These are phyloP conservation scores for Rusavskia elegans DNA, from an alignment of 495 filamentous ascomycete genomes.

Conservation along the genomic window DNA sequence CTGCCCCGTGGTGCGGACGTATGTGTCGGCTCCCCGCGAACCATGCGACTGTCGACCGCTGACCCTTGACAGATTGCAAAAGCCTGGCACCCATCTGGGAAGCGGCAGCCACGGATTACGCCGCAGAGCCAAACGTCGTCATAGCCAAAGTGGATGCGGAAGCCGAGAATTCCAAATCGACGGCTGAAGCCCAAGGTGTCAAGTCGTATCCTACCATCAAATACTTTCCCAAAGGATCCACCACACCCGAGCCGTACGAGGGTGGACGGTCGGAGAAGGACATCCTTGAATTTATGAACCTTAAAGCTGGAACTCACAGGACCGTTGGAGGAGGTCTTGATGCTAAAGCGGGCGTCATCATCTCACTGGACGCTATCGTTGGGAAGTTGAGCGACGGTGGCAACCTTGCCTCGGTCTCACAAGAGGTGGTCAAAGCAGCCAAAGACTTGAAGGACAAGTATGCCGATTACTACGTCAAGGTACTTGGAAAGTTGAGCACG, in stretches of 20 bases:
- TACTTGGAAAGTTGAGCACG: conserved; percentile 65
- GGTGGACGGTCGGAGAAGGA: conserved; percentile 65
- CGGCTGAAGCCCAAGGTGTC: conserved; percentile 62
- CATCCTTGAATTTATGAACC: conserved; percentile 71
- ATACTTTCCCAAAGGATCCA: conserved; percentile 87
- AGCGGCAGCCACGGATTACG: conserved; percentile 67
- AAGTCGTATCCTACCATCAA: conserved; percentile 90
- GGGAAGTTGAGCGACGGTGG: conserved; percentile 45
- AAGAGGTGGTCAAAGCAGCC: conserved; percentile 55
- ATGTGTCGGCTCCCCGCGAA: conserved; percentile 26
- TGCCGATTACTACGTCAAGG: conserved; percentile 86
- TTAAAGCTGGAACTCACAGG: conserved; percentile 79
- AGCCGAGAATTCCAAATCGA: conserved; percentile 62
- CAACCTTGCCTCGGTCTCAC: conserved; percentile 39
- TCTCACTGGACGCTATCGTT: conserved; percentile 57
- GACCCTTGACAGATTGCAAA: conserved; percentile 68
- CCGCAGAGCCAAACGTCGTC: conserved; percentile 55
- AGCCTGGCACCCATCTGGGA: conserved; percentile 84
- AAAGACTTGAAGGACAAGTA: conserved; percentile 60
- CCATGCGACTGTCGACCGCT: conserved; percentile 9
- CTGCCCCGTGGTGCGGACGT: conserved; percentile 95
- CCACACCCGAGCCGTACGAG: conserved; percentile 52
- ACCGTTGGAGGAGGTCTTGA: conserved; percentile 67
- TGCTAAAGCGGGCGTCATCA: conserved; percentile 66
- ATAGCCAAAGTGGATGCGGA: conserved; percentile 94